Evolutionary conservation across 805 yeast species (phyloP), one percentile per base, ranked within the genome.

Genomic region (Schizosaccharomyces lindneri): DNA sequence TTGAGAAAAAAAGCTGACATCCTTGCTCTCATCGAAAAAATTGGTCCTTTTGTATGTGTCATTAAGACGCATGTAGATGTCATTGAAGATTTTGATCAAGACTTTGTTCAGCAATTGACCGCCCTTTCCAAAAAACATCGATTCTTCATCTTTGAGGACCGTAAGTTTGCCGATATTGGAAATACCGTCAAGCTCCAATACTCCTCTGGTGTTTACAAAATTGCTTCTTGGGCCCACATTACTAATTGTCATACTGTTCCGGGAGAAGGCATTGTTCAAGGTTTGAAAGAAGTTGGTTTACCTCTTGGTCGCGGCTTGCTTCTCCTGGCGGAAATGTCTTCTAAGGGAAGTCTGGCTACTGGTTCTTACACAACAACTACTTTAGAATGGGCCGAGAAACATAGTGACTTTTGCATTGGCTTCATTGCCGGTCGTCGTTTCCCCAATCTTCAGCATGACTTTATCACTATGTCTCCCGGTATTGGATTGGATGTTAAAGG

Each of bases 81-180:
- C 64, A 76, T 93, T 55, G 88, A 84, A 63, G 98, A 93, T 71
- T 93, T 90, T 71, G 74, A 85, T 1, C 83, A 82, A 70, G 95
- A 87, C 62, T 89, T 97, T 0, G 79, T 90, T 36, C 72, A 72
- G 5, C 97, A 97, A 0, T 74, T 93, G 64, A 72, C 83, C 63
- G 80, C 70, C 62, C 75, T 93, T 41, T 80, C 96, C 24, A 74
- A 80, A 67, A 87, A 88, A 69, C 90, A 89, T 74, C 81, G 84
- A 65, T 93, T 93, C 69, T 74, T 93, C 77, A 84, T 93, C 66
- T 93, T 93, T 70, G 99, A 93, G 74, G 99, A 93, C 73, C 79
- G 99, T 65, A 93, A 93, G 74, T 93, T 93, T 73, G 98, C 99
- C 29, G 99, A 93, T 72, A 93, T 93, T 67, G 99, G 99, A 19